Percentiles rank a stretch among this genome's conserved stretches.
phyloP scores from a whole-genome alignment of 2,329 filamentous ascomycete genomes.

The Aureobasidium sp. region DNA sequence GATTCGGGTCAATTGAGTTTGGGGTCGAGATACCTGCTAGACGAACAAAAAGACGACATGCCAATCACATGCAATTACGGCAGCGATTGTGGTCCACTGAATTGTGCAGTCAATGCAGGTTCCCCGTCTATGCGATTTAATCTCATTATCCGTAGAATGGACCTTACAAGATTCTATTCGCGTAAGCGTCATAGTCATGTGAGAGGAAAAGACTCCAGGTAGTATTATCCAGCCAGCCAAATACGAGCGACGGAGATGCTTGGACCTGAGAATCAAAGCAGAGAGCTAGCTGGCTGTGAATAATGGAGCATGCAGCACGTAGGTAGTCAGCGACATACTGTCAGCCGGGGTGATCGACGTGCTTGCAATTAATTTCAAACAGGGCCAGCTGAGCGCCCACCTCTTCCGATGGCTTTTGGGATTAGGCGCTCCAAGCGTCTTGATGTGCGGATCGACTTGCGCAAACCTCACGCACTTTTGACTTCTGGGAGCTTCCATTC shows the following conservation, averaged over 20 bases:
- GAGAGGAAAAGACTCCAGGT: neutral
- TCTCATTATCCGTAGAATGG: neutral
- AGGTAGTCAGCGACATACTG: neutral
- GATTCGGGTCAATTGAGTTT: neutral
- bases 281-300: neutral
- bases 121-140: neutral
- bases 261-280: neutral
- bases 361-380: slow-evolving; percentile 11
- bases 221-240: neutral
- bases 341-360: slow-evolving; percentile 9
- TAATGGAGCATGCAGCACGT: neutral
- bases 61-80: neutral
- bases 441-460: slow-evolving; percentile 15
- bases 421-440: slow-evolving; percentile 11
- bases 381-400: slow-evolving; percentile 1
- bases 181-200: neutral
- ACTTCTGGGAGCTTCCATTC: neutral
- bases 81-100: neutral
- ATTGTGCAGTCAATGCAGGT: neutral
- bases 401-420: neutral
- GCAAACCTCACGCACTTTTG: slow-evolving; percentile 12
- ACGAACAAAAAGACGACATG: neutral
- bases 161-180: neutral
- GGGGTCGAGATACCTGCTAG: neutral
- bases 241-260: neutral